Base-by-base conservation (phyloP, 441 rosid species). In the Omphalea diandra region DNA sequence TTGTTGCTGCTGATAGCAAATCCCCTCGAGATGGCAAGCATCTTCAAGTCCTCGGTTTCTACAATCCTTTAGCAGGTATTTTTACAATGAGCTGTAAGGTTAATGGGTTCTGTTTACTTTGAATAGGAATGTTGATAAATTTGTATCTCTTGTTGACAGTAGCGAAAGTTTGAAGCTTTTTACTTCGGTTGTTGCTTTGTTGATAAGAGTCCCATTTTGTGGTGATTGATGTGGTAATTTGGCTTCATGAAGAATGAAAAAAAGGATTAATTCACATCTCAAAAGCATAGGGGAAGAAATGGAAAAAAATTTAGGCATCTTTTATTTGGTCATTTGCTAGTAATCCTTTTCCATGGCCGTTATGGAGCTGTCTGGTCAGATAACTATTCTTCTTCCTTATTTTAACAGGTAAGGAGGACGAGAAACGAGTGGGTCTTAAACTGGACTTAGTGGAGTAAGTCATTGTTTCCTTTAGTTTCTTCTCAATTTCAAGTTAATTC, bases 31-130 rank as follows among this genome's bases (percentile, higher is more conserved):
- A 78, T 41, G 78, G 81, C 43, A 71, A 47, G 22, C 33, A 14
- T 27, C 56, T 78, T 47, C 76, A 75, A 62, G 57, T 74, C 26
- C 61, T 78, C 15, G 81, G 81, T n/a, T 71, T 71, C 73, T 75
- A 74, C 11, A 59, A 78, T 40, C 79, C 81, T 54, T 61, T 78
- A 41, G 73, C 81, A 7, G 81, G 81, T 78, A 11, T 49, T 11
- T 24, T 22, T n/a, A 43, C 24, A 22, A 52, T 52, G 56, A 24
- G 31, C 35, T 55, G 11, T 22, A 22, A 59, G 36, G 43, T 59
- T 59, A 7, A n/a, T 59, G 46, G 26, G 26, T 59, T 59, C 22
- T n/a, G n/a, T 29, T n/a, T 12, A 52, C 24, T 52, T 2, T 52
- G 27, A 24, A 52, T 52, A 8, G 14, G 29, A 15, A 52, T 52